phyloP scores from a whole-genome alignment of 352 stramenopile species.

The Pythium aphanidermatum region DNA sequence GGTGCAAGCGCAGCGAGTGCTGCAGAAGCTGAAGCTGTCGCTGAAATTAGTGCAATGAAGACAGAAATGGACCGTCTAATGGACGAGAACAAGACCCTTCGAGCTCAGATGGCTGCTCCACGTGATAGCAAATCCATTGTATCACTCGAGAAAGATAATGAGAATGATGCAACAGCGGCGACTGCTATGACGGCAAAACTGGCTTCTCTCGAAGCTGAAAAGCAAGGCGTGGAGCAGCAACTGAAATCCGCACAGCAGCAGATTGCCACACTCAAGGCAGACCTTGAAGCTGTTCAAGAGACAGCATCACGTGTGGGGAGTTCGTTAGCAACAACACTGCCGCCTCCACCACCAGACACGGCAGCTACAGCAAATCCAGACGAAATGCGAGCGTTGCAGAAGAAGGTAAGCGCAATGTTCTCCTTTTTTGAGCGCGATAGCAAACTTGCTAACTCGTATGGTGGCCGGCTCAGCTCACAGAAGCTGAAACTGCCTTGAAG shows the following conservation, averaged over 20 bases:
- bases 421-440: too few species aligned
- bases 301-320: slow-evolving; percentile 6
- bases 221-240: slow-evolving; percentile 43
- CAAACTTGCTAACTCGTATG: background rate
- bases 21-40: slow-evolving; percentile 38
- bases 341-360: too few species aligned
- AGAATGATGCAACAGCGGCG: too few species aligned
- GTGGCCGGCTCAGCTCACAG: slow-evolving; percentile 1
- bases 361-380: slow-evolving; percentile 26
- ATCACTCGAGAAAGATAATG: too few species aligned
- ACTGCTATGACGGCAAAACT: slow-evolving; percentile 6
- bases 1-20: slow-evolving; percentile 2
- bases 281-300: slow-evolving; percentile 12
- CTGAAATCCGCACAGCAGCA: slow-evolving; percentile 63
- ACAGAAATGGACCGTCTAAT: slow-evolving; percentile 63
- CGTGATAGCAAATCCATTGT: too few species aligned
- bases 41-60: slow-evolving; percentile 67
- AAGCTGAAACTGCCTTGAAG: slow-evolving; percentile 12
- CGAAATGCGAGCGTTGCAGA: slow-evolving; percentile 41
- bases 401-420: slow-evolving; percentile 31
- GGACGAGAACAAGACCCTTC: slow-evolving; percentile 58
- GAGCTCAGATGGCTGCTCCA: slow-evolving; percentile 16
- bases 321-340: background rate
- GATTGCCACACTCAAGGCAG: slow-evolving; percentile 27
- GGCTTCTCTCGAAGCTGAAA: slow-evolving; percentile 45